Conservation (phyloP, 331 rosid genomes). For the Acacia pycnantha region DNA sequence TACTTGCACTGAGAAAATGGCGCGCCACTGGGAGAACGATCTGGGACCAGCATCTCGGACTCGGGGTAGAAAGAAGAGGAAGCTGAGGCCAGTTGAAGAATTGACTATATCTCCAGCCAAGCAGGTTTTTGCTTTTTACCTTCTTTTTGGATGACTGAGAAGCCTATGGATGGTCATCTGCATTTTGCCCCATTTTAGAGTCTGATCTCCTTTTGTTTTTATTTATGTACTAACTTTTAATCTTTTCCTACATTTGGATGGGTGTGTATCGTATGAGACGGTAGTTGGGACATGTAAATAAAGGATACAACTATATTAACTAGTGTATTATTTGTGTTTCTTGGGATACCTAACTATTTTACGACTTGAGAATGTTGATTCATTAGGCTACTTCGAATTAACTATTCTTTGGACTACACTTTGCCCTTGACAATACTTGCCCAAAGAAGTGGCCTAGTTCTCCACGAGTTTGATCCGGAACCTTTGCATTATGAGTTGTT, state of each 20-base stretch:
- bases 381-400: not conserved
- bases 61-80: conserved; percentile 44
- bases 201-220: not conserved
- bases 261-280: not conserved
- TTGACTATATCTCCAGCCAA: conserved; percentile 29
- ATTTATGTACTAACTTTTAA: not conserved
- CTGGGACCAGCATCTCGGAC: conserved; percentile 49
- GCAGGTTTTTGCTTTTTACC: conserved; percentile 20
- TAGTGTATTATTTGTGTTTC: not conserved
- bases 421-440: not conserved
- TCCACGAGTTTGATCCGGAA: not conserved
- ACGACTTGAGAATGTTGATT: not conserved
- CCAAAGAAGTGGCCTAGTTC: not conserved
- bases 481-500: not conserved
- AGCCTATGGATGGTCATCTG: not conserved
- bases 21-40: conserved; percentile 4
- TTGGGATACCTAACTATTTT: not conserved
- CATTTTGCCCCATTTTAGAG: not conserved
- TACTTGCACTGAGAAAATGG: not conserved
- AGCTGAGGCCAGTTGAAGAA: conserved; percentile 34
- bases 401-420: not conserved
- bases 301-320: not conserved
- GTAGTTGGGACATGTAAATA: not conserved
- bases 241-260: not conserved
- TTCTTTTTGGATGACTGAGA: not conserved